A percentile compares a stretch with the other conserved stretches of the same genome.
Conservation (phyloP, 306 rosid species). For the Fragaria ananassa region DNA sequence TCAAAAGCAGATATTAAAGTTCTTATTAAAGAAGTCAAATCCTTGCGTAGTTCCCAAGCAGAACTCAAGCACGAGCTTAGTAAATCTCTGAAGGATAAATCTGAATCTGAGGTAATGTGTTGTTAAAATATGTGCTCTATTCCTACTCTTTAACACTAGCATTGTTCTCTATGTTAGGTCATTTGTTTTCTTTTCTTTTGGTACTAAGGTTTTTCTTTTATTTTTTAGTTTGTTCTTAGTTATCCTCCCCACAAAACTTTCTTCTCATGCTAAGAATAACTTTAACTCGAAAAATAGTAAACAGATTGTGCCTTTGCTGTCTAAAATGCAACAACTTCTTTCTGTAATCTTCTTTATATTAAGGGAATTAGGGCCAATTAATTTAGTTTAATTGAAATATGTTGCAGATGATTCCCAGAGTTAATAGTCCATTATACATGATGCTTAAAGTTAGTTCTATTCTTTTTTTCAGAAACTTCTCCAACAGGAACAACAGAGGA, state of each 20-base stretch:
- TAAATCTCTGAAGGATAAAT: slow-evolving; percentile 48
- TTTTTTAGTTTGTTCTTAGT: not conserved
- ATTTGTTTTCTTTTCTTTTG: not conserved
- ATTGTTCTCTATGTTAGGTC: not conserved
- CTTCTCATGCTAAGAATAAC: not conserved
- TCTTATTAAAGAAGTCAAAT: slow-evolving; percentile 92
- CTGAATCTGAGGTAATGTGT: slow-evolving; percentile 40
- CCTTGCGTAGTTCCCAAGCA: slow-evolving; percentile 70
- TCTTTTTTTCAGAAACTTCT: slow-evolving; percentile 46
- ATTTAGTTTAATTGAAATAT: not conserved
- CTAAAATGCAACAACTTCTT: not conserved
- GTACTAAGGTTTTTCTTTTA: not conserved
- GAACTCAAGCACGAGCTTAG: slow-evolving; percentile 66
- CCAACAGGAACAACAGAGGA: slow-evolving; percentile 54
- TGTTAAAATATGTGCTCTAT: not conserved
- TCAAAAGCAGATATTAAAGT: slow-evolving; percentile 89
- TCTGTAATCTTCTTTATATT: not conserved
- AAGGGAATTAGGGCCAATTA: no score
- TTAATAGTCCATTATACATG: slow-evolving; percentile 19
- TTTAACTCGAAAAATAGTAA: not conserved
- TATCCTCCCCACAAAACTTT: not conserved
- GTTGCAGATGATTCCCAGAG: slow-evolving; percentile 14
- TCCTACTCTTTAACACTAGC: not conserved
- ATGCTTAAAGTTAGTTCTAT: slow-evolving; percentile 10
- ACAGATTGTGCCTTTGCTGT: not conserved